Base-by-base conservation (phyloP, 345 rosid genomes). In the Trapa incisa region DNA sequence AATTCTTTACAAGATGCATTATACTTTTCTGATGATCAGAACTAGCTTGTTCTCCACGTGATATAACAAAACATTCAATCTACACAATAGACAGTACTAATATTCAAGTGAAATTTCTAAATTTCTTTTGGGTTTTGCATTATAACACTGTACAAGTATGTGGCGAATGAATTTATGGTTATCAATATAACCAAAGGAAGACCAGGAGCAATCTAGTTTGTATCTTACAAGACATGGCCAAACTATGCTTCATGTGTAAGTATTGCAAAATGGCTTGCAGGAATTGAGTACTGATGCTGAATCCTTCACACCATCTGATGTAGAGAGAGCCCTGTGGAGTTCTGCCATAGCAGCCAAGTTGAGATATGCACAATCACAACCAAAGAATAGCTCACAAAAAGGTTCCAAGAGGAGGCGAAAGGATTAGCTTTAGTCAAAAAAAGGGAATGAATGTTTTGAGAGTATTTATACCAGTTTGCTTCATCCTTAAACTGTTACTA, bases 271-370 rank as follows among this genome's bases (percentile, higher is more conserved):
- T 29, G 54, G 4, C 48, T 76, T 80, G 64, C 80, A 87, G 95
- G 97, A 88, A 41, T 72, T 88, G 71, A 86, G 84, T 76, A 48
- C 77, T 22, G 67, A 81, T 68, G 88, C 71, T 66, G 84, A 82
- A 29, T 64, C 75, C 70, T 81, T 82, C 81, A 86, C 88, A 5
- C 80, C 92, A 62, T 83, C 96, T 6, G 97, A 88, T 70, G 78
- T 90, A 42, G 98, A 93, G 80, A 85, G 89, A 76, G 89, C 94
- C 53, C 72, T 90, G 58, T 88, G 98, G 98, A 86, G 95, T 76
- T 82, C 84, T 69, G 81, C 76, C 42, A 56, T 80, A 35, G 74
- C 79, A 54, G 68, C 74, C 53, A 88, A 82, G 72, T 66, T 80
- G 70, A 54, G 17, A 45, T 67, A 79, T 50, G 63, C 83, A 42